These are phyloP conservation scores for Waitea zeae DNA, from an alignment of 1,284 basidiomycete species.

Conservation along the genomic window DNA sequence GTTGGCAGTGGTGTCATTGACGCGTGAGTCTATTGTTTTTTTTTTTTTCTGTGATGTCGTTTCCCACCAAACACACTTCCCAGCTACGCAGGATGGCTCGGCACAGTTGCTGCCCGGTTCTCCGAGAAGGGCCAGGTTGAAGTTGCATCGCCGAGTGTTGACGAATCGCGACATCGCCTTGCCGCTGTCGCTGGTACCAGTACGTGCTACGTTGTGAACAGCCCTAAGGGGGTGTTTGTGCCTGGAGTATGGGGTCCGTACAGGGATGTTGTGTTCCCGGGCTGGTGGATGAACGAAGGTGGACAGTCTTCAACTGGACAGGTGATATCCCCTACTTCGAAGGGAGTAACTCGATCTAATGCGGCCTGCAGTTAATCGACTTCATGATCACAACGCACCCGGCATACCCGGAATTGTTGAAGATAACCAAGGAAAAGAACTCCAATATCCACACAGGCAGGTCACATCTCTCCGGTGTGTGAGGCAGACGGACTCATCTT, in stretches of 20 bases:
- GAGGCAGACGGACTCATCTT: conserved; percentile 5
- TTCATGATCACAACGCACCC: conserved; percentile 90
- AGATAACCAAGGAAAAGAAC: conserved; percentile 31
- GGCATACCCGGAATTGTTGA: conserved; percentile 57
- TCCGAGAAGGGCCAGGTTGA: conserved; percentile 35
- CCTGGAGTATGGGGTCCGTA: conserved; percentile 96
- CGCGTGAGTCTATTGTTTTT: conserved; percentile 36
- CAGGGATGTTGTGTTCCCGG: conserved; percentile 81
- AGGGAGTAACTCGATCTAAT: conserved; percentile 3
- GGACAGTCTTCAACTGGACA: conserved; percentile 98
- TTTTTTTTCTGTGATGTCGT: neutral
- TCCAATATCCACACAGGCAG: conserved; percentile 41
- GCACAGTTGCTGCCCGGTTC: conserved; percentile 79
- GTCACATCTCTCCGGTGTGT: conserved; percentile 4
- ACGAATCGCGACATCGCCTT: conserved; percentile 67
- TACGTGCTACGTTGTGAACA: conserved; percentile 90
- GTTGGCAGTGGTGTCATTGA: conserved; percentile 94
- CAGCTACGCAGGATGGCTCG: conserved; percentile 97
- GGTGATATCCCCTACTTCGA: conserved; percentile 17
- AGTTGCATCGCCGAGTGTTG: conserved; percentile 33
- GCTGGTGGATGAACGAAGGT: conserved; percentile 99
- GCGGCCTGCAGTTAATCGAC: conserved; percentile 57
- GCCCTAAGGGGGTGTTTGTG: conserved; percentile 72
- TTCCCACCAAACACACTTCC: conserved; percentile 1
- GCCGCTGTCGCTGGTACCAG: conserved; percentile 93